Evolutionary conservation across 805 yeast species (phyloP).

Genomic region (Metschnikowia colocasiae): DNA sequence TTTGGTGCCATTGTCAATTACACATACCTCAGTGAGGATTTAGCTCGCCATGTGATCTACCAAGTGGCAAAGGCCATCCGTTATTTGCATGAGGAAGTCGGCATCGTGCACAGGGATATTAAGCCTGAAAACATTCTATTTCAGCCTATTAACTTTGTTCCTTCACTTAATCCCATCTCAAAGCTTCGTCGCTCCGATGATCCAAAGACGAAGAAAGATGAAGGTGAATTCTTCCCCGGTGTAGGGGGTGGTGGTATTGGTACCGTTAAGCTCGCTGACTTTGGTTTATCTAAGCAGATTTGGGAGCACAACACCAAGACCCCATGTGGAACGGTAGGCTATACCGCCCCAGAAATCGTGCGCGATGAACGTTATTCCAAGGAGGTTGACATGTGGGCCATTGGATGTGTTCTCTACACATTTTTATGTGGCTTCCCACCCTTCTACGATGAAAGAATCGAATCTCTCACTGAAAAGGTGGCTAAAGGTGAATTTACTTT

Average conservation of each 20-base stretch:
- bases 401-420: constrained; percentile 69
- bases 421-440: constrained; percentile 73
- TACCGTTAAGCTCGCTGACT: constrained; percentile 61
- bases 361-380: constrained; percentile 57
- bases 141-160: constrained; percentile 49
- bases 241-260: constrained; percentile 67
- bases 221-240: constrained; percentile 51
- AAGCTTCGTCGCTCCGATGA: constrained; percentile 54
- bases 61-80: constrained; percentile 71
- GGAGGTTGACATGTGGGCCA: constrained; percentile 70
- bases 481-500: constrained; percentile 71
- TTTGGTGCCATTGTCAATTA: constrained; percentile 75
- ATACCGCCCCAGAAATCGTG: constrained; percentile 67
- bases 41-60: constrained; percentile 65
- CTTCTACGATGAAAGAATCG: constrained; percentile 67
- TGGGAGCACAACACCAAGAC: constrained; percentile 47
- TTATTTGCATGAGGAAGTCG: constrained; percentile 58
- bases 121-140: constrained; percentile 77
- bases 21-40: constrained; percentile 71
- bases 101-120: constrained; percentile 74
- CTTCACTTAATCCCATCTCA: constrained; percentile 37
- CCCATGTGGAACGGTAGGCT: constrained; percentile 75
- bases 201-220: constrained; percentile 52
- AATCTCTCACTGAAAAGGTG: constrained; percentile 61
- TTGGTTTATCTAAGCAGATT: constrained; percentile 62